Evolutionary conservation across 1,139 yeast genomes (phyloP).

Genomic region (Hansenula sp.): DNA sequence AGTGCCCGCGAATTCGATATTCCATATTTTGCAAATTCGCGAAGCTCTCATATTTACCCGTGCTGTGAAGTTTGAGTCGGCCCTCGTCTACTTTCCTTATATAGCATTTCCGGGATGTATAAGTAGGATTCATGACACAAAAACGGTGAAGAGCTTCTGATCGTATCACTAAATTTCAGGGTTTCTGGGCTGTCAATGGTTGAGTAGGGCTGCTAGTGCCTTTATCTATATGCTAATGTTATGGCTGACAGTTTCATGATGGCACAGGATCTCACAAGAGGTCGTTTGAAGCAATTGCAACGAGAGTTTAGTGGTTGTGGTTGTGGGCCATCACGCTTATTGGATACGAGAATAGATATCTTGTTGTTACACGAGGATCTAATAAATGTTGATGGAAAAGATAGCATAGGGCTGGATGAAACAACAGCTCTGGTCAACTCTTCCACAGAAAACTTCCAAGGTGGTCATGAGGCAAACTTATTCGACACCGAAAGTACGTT

Average conservation of each 20-base stretch:
- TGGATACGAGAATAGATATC: not conserved
- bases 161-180: too few species aligned
- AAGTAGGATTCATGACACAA: too few species aligned
- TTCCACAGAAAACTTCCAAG: not conserved
- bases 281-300: not conserved
- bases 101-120: too few species aligned
- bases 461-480: not conserved
- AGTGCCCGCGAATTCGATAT: too few species aligned
- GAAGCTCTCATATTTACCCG: not conserved
- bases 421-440: too few species aligned
- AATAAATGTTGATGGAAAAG: not conserved
- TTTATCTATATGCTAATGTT: too few species aligned
- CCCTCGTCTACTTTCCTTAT: too few species aligned
- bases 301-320: not conserved
- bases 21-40: too few species aligned
- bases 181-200: too few species aligned
- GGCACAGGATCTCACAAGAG: not conserved
- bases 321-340: not conserved
- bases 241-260: not conserved
- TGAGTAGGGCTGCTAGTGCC: too few species aligned
- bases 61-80: too few species aligned
- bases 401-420: not conserved
- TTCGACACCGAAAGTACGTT: not conserved
- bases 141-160: too few species aligned
- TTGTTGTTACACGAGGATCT: not conserved